A percentile compares a stretch with the other conserved stretches of the same genome.
Conservation (phyloP, 176 grass and related monocot genomes). For the Olyra latifolia region DNA sequence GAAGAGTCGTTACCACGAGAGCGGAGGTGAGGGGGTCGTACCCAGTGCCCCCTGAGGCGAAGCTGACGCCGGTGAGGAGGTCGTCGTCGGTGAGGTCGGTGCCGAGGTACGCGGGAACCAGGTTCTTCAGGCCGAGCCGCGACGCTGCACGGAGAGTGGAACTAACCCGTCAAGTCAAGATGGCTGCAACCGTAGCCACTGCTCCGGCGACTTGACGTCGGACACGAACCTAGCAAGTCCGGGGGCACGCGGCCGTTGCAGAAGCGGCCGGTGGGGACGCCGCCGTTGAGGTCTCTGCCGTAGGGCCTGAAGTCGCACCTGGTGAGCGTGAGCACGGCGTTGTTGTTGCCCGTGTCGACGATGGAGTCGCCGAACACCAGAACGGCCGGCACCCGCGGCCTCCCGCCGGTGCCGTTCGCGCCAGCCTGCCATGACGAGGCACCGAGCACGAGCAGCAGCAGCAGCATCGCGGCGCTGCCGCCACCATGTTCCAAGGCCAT, state of each 20-base stretch:
- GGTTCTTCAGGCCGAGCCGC: slow-evolving; percentile 40
- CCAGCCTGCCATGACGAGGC: slow-evolving; percentile 8
- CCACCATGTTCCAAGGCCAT: slow-evolving; percentile 14
- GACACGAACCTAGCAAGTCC: slow-evolving; percentile 42
- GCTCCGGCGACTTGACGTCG: not conserved
- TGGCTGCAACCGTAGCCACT: not conserved
- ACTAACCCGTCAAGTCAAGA: too few species aligned
- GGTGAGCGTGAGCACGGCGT: slow-evolving; percentile 40
- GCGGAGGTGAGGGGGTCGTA: slow-evolving; percentile 54
- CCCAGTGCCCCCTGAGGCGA: slow-evolving; percentile 41
- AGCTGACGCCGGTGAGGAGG: slow-evolving; percentile 55
- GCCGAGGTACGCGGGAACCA: slow-evolving; percentile 46
- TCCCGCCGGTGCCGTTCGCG: not conserved
- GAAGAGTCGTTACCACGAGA: slow-evolving; percentile 30
- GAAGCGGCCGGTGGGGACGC: slow-evolving; percentile 58
- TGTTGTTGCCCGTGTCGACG: slow-evolving; percentile 70
- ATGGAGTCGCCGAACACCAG: slow-evolving; percentile 68
- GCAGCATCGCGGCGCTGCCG: not conserved
- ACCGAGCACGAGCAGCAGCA: not conserved
- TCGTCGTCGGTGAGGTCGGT: slow-evolving; percentile 39
- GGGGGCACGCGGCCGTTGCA: slow-evolving; percentile 53
- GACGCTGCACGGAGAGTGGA: slow-evolving; percentile 28
- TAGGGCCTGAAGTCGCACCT: slow-evolving; percentile 52
- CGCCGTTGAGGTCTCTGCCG: slow-evolving; percentile 49
- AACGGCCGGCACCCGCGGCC: slow-evolving; percentile 47